Base-by-base conservation (phyloP, 805 yeast genomes). In the Metschnikowia lochheadii region DNA sequence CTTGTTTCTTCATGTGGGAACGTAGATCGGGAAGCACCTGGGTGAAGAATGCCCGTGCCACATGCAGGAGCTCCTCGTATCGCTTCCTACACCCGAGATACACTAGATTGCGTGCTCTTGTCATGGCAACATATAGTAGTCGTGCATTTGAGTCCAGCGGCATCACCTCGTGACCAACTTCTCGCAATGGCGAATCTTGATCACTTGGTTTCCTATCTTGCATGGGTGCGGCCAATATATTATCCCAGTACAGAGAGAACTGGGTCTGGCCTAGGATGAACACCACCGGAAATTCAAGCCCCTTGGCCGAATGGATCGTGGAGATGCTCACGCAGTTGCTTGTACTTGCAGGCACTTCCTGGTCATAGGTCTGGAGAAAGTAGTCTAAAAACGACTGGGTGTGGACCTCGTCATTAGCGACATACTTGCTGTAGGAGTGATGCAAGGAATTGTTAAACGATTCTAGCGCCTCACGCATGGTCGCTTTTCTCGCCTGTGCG, bases 261-360 rank as follows among this genome's bases (percentile, higher is more conserved):
- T 43, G 18, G 5, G 49, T 44, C 42, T 49, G 55, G 40, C 63
- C 58, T 46, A 51, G 49, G 45, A 84, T 56, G 63, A 85, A 85
- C 1, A 84, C 89, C 11, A 84, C 71, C 0, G 90, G 89, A 57
- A 81, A 85, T 54, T 86, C 90, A 4, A 85, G 63, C 0, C 94
- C 92, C 57, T 87, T 87, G 1, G 91, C 82, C 0, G 87, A 74
- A 63, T 87, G 92, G 1, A 87, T 78, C 0, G 92, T 87, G 0
- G 89, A 81, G 1, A 85, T 56, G 46, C 80, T 81, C 6, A 85
- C 72, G 62, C 37, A 63, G 52, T 52, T 67, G 53, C 47, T 61
- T 40, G 55, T 63, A 41, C 43, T 57, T 18, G 49, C 57, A 33
- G 57, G 75, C 54, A 46, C 63, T 36, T 67, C 76, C 26, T 69